A percentile compares a stretch with the other conserved stretches of the same genome.
Conservation (phyloP, 768 basidiomycete genomes). For the Lentinula lateritia region DNA sequence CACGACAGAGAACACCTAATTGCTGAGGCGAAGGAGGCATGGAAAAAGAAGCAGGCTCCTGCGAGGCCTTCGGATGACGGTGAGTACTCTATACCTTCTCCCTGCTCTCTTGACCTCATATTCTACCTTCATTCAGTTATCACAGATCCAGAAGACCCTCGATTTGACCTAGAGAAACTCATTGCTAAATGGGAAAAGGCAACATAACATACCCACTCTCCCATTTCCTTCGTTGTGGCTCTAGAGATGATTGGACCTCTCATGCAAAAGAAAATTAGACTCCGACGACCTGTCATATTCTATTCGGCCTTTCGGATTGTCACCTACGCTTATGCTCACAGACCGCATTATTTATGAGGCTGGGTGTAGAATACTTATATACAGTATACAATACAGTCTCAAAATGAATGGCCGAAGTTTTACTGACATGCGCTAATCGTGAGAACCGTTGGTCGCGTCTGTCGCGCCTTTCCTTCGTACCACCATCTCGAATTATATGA, state of each 20-base stretch:
- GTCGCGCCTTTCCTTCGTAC: constrained; percentile 22
- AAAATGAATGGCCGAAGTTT: not conserved
- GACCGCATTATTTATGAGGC: not conserved
- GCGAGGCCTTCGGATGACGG: constrained; percentile 44
- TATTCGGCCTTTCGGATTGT: not conserved
- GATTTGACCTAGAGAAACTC: constrained; percentile 93
- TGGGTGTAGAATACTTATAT: not conserved
- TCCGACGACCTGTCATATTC: not conserved
- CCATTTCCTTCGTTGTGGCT: not conserved
- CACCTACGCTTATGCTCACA: not conserved
- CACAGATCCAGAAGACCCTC: constrained; percentile 91
- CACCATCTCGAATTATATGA: constrained; percentile 25
- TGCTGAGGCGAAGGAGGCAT: constrained; percentile 85
- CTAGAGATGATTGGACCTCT: constrained; percentile 1
- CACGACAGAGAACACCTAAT: constrained; percentile 75
- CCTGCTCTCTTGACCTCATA: not conserved
- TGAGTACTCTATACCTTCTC: constrained; percentile 31
- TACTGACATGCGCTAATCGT: constrained; percentile 17
- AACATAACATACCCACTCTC: constrained; percentile 26
- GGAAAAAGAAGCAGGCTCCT: constrained; percentile 70
- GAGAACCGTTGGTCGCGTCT: constrained; percentile 27
- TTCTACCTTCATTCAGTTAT: constrained; percentile 50
- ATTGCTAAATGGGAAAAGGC: constrained; percentile 70
- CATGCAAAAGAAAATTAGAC: not conserved
- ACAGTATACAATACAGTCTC: not conserved